Conservation (phyloP, 192 early-diverging fungal genomes). For the Mortierella antarctica region DNA sequence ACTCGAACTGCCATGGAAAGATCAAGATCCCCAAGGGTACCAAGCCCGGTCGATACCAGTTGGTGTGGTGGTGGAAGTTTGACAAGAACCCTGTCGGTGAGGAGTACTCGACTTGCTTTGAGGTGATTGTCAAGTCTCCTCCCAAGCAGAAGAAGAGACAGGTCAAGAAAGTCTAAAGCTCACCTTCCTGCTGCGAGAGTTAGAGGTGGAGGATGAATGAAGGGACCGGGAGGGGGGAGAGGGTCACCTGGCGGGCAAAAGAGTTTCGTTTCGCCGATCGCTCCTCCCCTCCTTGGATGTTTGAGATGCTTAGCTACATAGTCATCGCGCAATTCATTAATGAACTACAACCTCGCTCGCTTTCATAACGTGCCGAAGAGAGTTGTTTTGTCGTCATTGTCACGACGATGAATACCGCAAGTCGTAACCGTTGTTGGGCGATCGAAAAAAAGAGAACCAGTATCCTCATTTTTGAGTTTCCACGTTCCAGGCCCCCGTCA, state of each 20-base stretch:
- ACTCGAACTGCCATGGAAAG: constrained; percentile 61
- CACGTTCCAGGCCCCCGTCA: neutral
- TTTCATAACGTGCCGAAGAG: neutral
- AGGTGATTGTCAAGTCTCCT: constrained; percentile 43
- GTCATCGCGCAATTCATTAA: too few species aligned
- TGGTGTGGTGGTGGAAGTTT: constrained; percentile 74
- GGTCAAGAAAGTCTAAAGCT: neutral
- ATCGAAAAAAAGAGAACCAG: neutral
- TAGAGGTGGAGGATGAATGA: neutral
- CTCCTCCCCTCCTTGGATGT: too few species aligned
- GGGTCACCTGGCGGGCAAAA: too few species aligned
- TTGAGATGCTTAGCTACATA: too few species aligned
- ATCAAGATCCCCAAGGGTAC: constrained; percentile 63
- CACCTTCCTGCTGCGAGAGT: neutral
- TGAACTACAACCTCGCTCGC: too few species aligned
- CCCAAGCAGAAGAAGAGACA: neutral
- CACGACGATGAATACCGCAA: too few species aligned
- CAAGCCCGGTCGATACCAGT: constrained; percentile 59
- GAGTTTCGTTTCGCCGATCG: too few species aligned
- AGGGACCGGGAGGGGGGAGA: too few species aligned
- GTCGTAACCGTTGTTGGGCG: too few species aligned
- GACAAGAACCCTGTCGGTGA: constrained; percentile 68
- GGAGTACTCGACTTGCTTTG: constrained; percentile 74
- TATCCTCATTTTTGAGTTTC: neutral
- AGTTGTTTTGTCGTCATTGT: too few species aligned